Conservation (phyloP, 169 alveolate species). For the Theileria annulata region DNA sequence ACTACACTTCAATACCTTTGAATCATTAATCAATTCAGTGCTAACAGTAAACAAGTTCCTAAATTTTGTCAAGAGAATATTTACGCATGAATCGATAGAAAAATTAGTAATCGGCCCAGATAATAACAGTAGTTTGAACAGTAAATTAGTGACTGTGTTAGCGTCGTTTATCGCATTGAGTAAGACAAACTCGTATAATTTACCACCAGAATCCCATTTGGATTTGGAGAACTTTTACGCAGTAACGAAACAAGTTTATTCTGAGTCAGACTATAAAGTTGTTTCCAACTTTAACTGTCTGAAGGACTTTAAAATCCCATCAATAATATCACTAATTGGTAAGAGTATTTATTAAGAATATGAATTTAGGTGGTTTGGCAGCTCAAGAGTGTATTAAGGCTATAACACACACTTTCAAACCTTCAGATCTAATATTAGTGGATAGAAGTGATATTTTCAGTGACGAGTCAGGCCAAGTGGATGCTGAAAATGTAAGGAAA, state of each 20-base stretch:
- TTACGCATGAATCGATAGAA: neutral
- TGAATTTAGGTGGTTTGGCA: constrained; percentile 40
- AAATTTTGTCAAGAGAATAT: neutral
- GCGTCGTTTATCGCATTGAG: constrained; percentile 8
- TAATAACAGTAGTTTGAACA: neutral
- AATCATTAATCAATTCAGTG: neutral
- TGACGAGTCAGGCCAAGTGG: constrained; percentile 20
- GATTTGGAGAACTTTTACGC: constrained; percentile 2
- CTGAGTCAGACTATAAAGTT: neutral
- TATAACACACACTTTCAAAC: constrained; percentile 40
- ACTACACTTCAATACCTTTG: neutral
- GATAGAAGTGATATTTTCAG: constrained; percentile 61
- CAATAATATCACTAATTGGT: constrained; percentile 5
- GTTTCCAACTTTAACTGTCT: neutral
- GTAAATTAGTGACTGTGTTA: neutral
- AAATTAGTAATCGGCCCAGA: constrained; percentile 7
- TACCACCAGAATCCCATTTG: neutral
- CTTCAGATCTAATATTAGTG: constrained; percentile 36
- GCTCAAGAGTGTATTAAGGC: constrained; percentile 64
- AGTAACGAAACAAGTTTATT: neutral
- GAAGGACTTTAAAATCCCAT: constrained; percentile 5
- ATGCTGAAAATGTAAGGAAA: constrained; percentile 15
- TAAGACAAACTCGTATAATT: neutral
- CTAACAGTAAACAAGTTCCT: neutral
- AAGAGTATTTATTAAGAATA: neutral